Base-by-base conservation (phyloP, 2,329 filamentous ascomycete genomes). In the Sporothrix euskadiensis region DNA sequence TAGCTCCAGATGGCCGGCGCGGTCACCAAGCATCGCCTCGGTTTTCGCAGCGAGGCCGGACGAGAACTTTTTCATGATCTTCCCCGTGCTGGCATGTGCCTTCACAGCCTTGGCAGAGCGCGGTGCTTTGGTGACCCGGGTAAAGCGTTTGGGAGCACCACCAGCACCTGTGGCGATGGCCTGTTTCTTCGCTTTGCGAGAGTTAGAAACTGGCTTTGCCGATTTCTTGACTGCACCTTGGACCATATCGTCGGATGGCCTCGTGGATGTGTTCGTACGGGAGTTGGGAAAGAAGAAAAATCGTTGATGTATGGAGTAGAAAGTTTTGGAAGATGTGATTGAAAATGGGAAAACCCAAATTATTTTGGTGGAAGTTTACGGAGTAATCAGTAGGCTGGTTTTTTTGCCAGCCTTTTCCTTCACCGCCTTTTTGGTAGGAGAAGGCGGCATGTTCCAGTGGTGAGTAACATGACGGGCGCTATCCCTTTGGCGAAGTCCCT, bases 1-100 rank as follows among this genome's bases (percentile, higher is more conserved):
- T 75, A 89, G 78, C 82, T 90, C 88, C 32, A 90, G 80, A 74
- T 90, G 88, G 0, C 88, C 87, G 5, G 86, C 88, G 9, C 88
- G 82, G 82, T 89, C 86, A 74, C 87, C 87, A 56, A 90, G 83
- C 78, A 89, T 82, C 75, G 83, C 82, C 83, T 90, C 88, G 44
- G 88, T 90, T 81, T 84, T 83, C 73, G 82, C 83, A 59, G 83
- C 84, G 78, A 90, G 82, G 65, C 87, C 87, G 3, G 85, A 83
- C 14, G 86, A 84, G 79, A 86, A 86, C 80, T 88, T 88, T 78
- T 84, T 85, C 81, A 85, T 84, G 76, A 84, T 77, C 82, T 86
- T 88, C 81, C 88, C 86, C 77, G 85, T 82, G 22, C 78, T 80
- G 35, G 80, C 80, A 77, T 81, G 83, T 47, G 80, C 77, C 80